These are phyloP conservation scores for Cucurbita argyrosperma DNA, from an alignment of 306 rosid genomes.

Conservation along the genomic window DNA sequence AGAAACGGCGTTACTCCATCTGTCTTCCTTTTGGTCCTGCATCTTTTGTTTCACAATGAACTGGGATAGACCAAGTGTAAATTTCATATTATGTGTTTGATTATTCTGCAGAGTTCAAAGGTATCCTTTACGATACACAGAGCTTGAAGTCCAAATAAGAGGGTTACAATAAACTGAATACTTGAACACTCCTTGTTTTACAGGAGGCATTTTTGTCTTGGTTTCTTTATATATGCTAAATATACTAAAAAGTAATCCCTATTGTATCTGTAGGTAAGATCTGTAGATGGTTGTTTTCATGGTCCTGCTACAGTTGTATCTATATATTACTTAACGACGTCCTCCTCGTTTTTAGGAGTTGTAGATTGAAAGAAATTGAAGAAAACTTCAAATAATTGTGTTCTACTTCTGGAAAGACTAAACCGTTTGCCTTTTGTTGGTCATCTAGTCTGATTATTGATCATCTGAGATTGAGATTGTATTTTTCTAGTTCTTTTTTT, in stretches of 20 bases:
- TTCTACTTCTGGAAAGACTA: neutral
- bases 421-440: neutral
- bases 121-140: slow-evolving; percentile 22
- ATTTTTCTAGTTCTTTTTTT: neutral
- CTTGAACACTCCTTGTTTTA: neutral
- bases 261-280: slow-evolving; percentile 6
- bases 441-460: neutral
- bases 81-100: slow-evolving; percentile 52
- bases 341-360: neutral
- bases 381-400: neutral
- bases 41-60: slow-evolving; percentile 43
- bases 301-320: slow-evolving; percentile 2
- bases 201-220: slow-evolving; percentile 3
- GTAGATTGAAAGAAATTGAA: slow-evolving; percentile 4
- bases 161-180: slow-evolving; percentile 24
- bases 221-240: neutral
- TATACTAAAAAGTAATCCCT: neutral
- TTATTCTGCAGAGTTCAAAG: slow-evolving; percentile 16
- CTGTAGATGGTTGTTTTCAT: slow-evolving; percentile 7
- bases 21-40: slow-evolving; percentile 19
- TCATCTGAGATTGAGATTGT: neutral
- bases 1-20: slow-evolving; percentile 26
- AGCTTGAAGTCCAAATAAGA: slow-evolving; percentile 24
- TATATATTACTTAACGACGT: neutral
- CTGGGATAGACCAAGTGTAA: slow-evolving; percentile 51